These are phyloP conservation scores for Lactarius hengduanensis DNA, from an alignment of 768 basidiomycete genomes.

Conservation along the genomic window DNA sequence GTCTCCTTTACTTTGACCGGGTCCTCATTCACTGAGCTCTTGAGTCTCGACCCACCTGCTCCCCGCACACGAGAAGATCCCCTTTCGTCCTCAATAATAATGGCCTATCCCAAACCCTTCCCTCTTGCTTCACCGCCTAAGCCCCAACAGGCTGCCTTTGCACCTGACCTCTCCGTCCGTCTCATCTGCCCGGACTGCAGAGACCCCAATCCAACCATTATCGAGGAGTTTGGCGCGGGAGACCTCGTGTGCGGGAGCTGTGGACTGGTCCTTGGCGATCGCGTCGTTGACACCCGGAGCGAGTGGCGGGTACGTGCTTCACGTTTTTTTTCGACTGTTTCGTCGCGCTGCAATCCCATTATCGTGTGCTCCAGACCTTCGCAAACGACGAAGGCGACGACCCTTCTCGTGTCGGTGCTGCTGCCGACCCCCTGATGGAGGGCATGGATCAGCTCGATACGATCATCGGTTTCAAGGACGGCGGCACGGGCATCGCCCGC, in stretches of 20 bases:
- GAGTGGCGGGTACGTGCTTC: slow-evolving; percentile 86
- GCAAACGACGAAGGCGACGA: too few relatives aligned
- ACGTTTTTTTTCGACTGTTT: background rate
- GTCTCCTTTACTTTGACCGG: background rate
- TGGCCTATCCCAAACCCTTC: slow-evolving; percentile 53
- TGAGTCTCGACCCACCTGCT: background rate
- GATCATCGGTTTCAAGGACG: slow-evolving; percentile 60
- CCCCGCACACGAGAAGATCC: slow-evolving; percentile 11
- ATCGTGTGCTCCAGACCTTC: too few relatives aligned
- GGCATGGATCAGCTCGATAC: too few relatives aligned
- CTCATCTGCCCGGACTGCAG: slow-evolving; percentile 95
- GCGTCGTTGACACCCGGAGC: slow-evolving; percentile 95
- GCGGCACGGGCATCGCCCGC: slow-evolving; percentile 87
- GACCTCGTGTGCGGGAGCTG: slow-evolving; percentile 95
- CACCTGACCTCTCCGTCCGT: slow-evolving; percentile 82
- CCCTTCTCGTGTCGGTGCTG: too few relatives aligned
- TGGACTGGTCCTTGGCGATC: slow-evolving; percentile 93
- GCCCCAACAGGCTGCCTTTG: slow-evolving; percentile 58
- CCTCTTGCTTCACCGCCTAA: slow-evolving; percentile 66
- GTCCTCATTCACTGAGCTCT: background rate
- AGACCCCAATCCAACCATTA: slow-evolving; percentile 89
- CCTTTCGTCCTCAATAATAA: slow-evolving; percentile 14
- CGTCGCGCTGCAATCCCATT: too few relatives aligned
- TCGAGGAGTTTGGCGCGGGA: slow-evolving; percentile 97
- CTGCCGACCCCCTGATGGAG: too few relatives aligned